Percentiles rank a stretch among this genome's conserved stretches.
Evolutionary conservation across 1,139 yeast species (phyloP).

Genomic region (Suhomyces panamericanus): DNA sequence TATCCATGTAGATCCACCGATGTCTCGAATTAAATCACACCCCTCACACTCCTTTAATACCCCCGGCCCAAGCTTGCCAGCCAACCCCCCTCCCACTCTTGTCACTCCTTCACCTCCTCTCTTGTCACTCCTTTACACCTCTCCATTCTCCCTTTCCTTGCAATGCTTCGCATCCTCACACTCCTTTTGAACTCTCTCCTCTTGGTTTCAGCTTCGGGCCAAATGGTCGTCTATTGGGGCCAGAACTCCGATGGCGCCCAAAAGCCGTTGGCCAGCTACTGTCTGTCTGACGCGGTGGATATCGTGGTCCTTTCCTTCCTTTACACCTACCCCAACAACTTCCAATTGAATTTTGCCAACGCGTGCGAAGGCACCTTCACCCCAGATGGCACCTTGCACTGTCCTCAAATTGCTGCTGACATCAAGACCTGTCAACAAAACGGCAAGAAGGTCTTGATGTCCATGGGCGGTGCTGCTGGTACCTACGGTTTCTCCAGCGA

Average conservation of each 20-base stretch:
- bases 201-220: conserved; percentile 14
- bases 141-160: conserved; percentile 7
- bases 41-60: neutral
- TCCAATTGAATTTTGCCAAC: conserved; percentile 63
- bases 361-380: conserved; percentile 58
- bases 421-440: conserved; percentile 76
- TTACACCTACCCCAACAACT: conserved; percentile 53
- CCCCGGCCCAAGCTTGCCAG: neutral
- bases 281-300: conserved; percentile 68
- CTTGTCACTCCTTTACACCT: conserved; percentile 1
- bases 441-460: conserved; percentile 77
- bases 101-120: neutral
- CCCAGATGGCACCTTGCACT: conserved; percentile 54
- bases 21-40: too few relatives aligned
- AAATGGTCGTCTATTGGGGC: conserved; percentile 86
- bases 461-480: conserved; percentile 89
- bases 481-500: conserved; percentile 70
- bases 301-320: conserved; percentile 73
- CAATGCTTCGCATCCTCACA: conserved; percentile 9
- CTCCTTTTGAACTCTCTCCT: conserved; percentile 9
- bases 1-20: neutral
- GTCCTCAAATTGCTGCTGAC: conserved; percentile 68
- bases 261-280: conserved; percentile 62
- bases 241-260: conserved; percentile 83
- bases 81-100: neutral